Evolutionary conservation across 352 stramenopile genomes (phyloP).

Genomic region (Pythium dissotocum): DNA sequence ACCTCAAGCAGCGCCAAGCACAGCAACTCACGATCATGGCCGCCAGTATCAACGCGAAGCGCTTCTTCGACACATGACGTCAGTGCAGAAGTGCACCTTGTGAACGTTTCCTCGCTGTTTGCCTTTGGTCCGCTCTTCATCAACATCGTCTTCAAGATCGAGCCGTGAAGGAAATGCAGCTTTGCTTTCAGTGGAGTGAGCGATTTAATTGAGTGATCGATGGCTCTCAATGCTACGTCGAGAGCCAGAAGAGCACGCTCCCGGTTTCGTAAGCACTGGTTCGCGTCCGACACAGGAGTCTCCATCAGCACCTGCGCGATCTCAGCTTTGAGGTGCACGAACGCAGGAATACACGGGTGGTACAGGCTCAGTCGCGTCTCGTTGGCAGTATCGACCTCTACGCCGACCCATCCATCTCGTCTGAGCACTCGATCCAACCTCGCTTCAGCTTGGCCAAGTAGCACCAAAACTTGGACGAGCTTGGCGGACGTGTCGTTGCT

Average conservation of each 20-base stretch:
- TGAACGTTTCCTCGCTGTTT: not conserved
- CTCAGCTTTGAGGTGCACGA: constrained; percentile 54
- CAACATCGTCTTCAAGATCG: constrained; percentile 50
- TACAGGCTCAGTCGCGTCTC: constrained; percentile 58
- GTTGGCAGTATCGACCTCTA: constrained; percentile 11
- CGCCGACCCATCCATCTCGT: constrained; percentile 63
- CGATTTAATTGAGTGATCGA: constrained; percentile 43
- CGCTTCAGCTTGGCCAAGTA: constrained; percentile 39
- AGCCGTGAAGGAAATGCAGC: constrained; percentile 57
- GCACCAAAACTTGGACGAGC: not conserved
- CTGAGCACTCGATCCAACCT: constrained; percentile 47
- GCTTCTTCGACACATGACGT: constrained; percentile 25
- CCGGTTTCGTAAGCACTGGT: not conserved
- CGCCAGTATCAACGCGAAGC: constrained; percentile 40
- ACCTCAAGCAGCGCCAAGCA: constrained; percentile 57
- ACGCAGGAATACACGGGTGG: constrained; percentile 44
- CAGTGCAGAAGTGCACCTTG: constrained; percentile 20
- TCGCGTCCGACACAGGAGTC: constrained; percentile 13
- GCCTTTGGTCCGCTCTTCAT: constrained; percentile 14
- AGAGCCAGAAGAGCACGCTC: constrained; percentile 33
- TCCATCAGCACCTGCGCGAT: constrained; percentile 55
- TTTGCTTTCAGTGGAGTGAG: constrained; percentile 43
- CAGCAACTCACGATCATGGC: constrained; percentile 60
- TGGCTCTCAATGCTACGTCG: constrained; percentile 38
- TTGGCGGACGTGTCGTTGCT: not conserved